Evolutionary conservation across 208 protist species (phyloP), one percentile per base, ranked within the genome.

Genomic region (Vickermania ingenoplastis): DNA sequence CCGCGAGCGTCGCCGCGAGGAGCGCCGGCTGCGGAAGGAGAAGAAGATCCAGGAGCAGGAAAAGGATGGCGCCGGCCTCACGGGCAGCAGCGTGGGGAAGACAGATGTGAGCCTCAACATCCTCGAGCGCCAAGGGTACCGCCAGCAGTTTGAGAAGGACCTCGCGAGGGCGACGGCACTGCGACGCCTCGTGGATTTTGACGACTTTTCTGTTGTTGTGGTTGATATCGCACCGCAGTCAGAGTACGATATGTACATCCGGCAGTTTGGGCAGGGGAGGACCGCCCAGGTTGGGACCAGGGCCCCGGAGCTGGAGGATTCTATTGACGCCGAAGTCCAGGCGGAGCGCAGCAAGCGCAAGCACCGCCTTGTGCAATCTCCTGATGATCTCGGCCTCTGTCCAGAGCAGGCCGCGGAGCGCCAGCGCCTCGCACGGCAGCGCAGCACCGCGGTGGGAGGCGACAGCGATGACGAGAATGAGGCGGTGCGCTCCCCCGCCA

Each of bases 211-310:
- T 1, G 76, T 65, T 21, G 71, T 82, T 3, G 65, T 94, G 61
- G 53, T 80, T 11, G 87, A 91, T 55, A 52, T 83, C 7, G 75
- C 82, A 2, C 87, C 87, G 48, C 87, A 90, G 71, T 83, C 75
- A 24, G 79, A 85, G 68, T 94, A 94, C 67, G 87, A 94, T 31
- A 60, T 89, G 41, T 94, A 90, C 71, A 89, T 94, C 41, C 75
- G 79, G 24, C 82, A 78, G 29, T 89, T 90, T 72, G 72, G 78
- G 14, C 63, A 81, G 41, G 79, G 58, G 36, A 77, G 79, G 2
- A 70, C 65, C 13, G 61, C 71, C 31, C 83, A 89, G 63, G 69
- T 66, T 3, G 71, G 63, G 0, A 72, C 84, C 59, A 81, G 89
- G 69, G 72, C 64, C 21, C 83, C 83, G 7, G 53, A 73, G 0